Base-by-base conservation (phyloP, 306 rosid species). In the Prunus padus region DNA sequence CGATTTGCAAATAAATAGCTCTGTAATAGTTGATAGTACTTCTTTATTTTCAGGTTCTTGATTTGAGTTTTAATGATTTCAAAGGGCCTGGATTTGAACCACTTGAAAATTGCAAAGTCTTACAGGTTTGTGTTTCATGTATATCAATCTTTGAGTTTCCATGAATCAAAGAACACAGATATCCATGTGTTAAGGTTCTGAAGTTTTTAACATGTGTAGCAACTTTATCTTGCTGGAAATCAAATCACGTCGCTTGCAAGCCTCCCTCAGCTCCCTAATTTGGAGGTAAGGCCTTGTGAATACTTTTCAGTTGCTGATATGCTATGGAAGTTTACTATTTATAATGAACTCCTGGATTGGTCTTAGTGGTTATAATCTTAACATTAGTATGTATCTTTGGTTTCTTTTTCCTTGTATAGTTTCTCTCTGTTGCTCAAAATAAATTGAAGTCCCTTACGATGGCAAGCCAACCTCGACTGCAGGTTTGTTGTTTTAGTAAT, bases 41-140 rank as follows among this genome's bases (percentile, higher is more conserved):
- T 60, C n/a, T 25, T 84, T 75, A 25, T 65, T 37, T 64, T 67
- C 86, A 95, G 99, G 99, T 96, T 90, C 98, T 96, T 72, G 98
- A 96, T 86, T 86, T 96, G 87, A 96, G 99, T 85, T 96, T 96
- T 84, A 96, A 96, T 83, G 96, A 90, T 72, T 96, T 96, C 84
- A 92, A 92, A 83, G 99, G 98, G 57, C 99, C 98, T 73, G 99
- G 97, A 77, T 96, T 96, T 84, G 99, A 96, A 80, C 99, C 99
- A 80, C 97, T 96, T 66, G 96, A 90, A 77, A 90, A 83, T 88
- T 96, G 99, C 84, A 88, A 82, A 85, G 89, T 90, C 75, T 86
- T 96, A 69, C 99, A 96, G 97, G 99, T 92, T 51, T 81, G 67
- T 80, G 61, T 78, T 67, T 83, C 33, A 46, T 51, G 23, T 61